phyloP scores from a whole-genome alignment of 371 early-diverging fungal species.

The Dichotomocladium elegans region DNA sequence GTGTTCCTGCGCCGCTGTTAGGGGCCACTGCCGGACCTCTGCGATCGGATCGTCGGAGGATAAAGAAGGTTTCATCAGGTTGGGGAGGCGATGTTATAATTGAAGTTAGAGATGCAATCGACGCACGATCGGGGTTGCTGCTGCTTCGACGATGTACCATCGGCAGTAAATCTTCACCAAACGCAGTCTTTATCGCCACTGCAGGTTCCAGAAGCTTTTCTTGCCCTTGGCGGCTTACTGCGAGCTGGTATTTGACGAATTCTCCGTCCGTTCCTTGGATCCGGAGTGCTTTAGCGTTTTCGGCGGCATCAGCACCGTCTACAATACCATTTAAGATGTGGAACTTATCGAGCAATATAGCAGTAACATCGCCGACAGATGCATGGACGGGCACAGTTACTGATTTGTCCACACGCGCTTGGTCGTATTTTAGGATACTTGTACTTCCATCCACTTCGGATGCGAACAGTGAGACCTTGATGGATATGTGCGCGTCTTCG shows the following conservation, averaged over 20 bases:
- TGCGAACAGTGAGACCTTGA: constrained; percentile 36
- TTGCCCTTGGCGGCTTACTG: constrained; percentile 19
- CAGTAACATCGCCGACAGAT: constrained; percentile 30
- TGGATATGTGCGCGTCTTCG: constrained; percentile 35
- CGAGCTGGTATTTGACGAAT: constrained; percentile 25
- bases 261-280: constrained; percentile 19
- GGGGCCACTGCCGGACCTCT: no score
- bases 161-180: constrained; percentile 30
- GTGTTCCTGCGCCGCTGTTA: not conserved
- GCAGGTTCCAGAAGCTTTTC: constrained; percentile 16
- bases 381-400: constrained; percentile 29
- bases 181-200: constrained; percentile 27
- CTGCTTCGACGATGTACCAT: constrained; percentile 31
- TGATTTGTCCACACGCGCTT: constrained; percentile 34
- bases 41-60: constrained; percentile 22
- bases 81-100: constrained; percentile 28
- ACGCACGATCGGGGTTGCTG: constrained; percentile 39
- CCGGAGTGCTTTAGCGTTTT: constrained; percentile 23
- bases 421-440: constrained; percentile 14
- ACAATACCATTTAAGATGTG: constrained; percentile 47
- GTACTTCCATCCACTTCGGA: constrained; percentile 14
- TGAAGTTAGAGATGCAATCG: constrained; percentile 31
- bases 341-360: constrained; percentile 40
- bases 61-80: constrained; percentile 36
- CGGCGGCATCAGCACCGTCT: constrained; percentile 20